Evolutionary conservation across 768 basidiomycete species (phyloP), one percentile per base, ranked within the genome.

Genomic region (Hygrocybe coccinea): DNA sequence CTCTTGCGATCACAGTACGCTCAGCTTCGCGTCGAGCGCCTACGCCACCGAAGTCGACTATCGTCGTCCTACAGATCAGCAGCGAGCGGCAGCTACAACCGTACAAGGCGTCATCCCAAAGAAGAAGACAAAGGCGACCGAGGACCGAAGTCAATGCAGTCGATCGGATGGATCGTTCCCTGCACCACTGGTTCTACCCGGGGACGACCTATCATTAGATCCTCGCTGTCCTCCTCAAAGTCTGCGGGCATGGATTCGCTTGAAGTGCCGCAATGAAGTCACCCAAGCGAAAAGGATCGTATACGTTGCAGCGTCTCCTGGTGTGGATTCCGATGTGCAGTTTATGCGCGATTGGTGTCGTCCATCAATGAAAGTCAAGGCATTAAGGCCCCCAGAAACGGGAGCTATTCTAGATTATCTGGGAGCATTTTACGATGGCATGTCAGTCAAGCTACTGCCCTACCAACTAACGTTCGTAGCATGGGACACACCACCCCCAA

Each of bases 201-300:
- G 63, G 5, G 70, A 74, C 53, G 71, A 73, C 22, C 61, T 73
- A 14, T 55, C 69, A 2, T 57, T 68, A 25, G 71, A 74, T 56
- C 71, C 71, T 19, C 59, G 62, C 21, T 71, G 64, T 50, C 73
- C 73, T 17, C 60, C 66, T 9, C 73, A 74, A 51, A 69, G 68
- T 54, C 34, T 73, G 2, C 62, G 65, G 14, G 63, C 65, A 33
- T 73, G 69, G 69, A 52, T 59, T 5, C 62, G 64, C 17, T 50
- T 57, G 3, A 65, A 71, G 48, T 68, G 73, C 11, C 64, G 71
- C 6, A 74, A 73, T 46, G 59, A 62, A 39, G 63, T 72, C 19
- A 67, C 65, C n/a, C 53, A 58, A 1, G 61, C 62, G 24, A 61
- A 56, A 25, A 66, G 62, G 25, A 64, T 59, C 2, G 62, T 71